These are phyloP conservation scores for Cyamopsis tetragonoloba DNA, from an alignment of 306 rosid genomes.

Conservation along the genomic window DNA sequence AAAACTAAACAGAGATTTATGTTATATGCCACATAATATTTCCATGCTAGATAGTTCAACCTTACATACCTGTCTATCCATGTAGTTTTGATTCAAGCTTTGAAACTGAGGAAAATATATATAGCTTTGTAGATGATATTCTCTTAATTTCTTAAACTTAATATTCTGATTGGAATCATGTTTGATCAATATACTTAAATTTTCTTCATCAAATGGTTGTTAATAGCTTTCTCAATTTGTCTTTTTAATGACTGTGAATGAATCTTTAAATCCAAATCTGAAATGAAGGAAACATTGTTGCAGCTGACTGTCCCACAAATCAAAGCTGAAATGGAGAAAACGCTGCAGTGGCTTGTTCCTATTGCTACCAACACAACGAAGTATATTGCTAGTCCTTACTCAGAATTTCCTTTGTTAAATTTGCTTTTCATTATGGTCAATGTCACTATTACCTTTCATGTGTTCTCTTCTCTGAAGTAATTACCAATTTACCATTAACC, in stretches of 20 bases:
- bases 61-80: not conserved
- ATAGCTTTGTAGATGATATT: not conserved
- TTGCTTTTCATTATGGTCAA: constrained; percentile 2
- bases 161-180: not conserved
- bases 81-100: not conserved
- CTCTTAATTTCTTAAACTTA: not conserved
- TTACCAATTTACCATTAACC: not conserved
- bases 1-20: not conserved
- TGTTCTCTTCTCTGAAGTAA: not conserved
- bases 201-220: constrained; percentile 18
- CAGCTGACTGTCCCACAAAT: constrained; percentile 89
- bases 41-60: not conserved
- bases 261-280: constrained; percentile 15
- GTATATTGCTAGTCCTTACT: constrained; percentile 42
- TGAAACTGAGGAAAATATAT: not conserved
- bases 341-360: constrained; percentile 93
- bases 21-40: not conserved
- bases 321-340: constrained; percentile 96
- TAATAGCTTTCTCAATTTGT: not conserved
- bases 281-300: constrained; percentile 30
- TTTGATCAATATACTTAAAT: too few relatives aligned
- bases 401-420: constrained; percentile 10
- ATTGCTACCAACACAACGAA: constrained; percentile 87
- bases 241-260: not conserved
- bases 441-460: not conserved